Conservation (phyloP, 1,284 basidiomycete genomes). For the Irpex sp. region DNA sequence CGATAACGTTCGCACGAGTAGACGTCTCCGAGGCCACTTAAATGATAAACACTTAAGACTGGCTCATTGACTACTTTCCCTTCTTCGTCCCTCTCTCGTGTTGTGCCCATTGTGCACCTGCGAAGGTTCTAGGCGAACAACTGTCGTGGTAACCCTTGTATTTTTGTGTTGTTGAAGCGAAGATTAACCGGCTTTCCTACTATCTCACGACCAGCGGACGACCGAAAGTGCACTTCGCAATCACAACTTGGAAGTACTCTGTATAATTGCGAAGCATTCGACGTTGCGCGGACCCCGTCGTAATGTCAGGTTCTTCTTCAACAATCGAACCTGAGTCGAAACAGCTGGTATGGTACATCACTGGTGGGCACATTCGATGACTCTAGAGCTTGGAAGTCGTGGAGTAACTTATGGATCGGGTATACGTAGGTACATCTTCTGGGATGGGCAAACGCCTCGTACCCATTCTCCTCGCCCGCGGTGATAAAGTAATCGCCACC, state of each 20-base stretch:
- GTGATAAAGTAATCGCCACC: constrained; percentile 34
- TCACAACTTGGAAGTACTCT: background rate
- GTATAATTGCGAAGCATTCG: background rate
- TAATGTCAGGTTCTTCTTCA: background rate
- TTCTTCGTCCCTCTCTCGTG: too few species aligned
- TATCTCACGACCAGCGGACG: background rate
- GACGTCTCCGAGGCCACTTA: background rate
- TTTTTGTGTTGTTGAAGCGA: background rate
- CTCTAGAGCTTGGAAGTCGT: too few species aligned
- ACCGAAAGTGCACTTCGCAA: background rate
- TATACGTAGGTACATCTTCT: constrained; percentile 22
- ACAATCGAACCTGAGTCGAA: background rate
- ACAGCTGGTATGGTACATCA: constrained; percentile 11
- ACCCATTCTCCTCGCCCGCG: constrained; percentile 25
- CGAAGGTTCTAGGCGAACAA: too few species aligned
- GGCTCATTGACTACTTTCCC: too few species aligned
- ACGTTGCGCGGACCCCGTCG: background rate
- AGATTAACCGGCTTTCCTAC: background rate
- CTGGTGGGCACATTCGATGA: background rate
- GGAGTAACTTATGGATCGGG: too few species aligned
- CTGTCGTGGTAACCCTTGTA: background rate
- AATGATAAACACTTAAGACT: too few species aligned
- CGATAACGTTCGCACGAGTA: background rate
- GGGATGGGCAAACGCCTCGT: constrained; percentile 33
- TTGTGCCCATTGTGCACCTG: too few species aligned